These are phyloP conservation scores for Colletotrichum graminicola DNA, from an alignment of 2,329 filamentous ascomycete species.

Conservation along the genomic window DNA sequence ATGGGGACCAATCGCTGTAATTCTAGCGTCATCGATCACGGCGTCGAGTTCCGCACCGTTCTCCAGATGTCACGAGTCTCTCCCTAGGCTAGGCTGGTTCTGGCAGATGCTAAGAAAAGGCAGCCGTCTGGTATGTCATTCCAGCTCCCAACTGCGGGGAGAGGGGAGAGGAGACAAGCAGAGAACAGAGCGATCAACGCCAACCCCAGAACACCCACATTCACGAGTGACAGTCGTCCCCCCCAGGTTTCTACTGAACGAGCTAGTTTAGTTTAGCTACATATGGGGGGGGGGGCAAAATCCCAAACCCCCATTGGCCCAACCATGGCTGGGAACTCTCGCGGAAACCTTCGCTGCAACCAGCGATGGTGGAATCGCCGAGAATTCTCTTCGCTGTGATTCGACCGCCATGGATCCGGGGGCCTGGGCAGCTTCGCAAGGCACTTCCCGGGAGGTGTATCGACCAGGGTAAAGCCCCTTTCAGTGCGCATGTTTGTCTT, in stretches of 20 bases:
- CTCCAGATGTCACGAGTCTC: slow-evolving; percentile 9
- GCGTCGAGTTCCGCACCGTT: not conserved
- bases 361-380: slow-evolving; percentile 31
- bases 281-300: not conserved
- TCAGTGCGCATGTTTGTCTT: not conserved
- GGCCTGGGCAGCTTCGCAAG: not conserved
- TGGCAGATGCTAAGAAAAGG: slow-evolving; percentile 15
- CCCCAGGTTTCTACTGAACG: too few relatives aligned
- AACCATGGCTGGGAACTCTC: slow-evolving; percentile 24
- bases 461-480: slow-evolving; percentile 14
- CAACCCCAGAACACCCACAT: slow-evolving; percentile 30
- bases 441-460: slow-evolving; percentile 7
- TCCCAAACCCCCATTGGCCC: slow-evolving; percentile 24
- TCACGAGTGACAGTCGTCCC: slow-evolving; percentile 8
- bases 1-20: slow-evolving; percentile 28
- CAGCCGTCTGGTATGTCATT: not conserved
- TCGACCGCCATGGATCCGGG: slow-evolving; percentile 18
- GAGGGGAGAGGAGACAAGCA: not conserved
- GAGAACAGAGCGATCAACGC: not conserved
- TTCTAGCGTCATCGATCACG: not conserved
- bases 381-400: slow-evolving; percentile 27
- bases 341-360: slow-evolving; percentile 37
- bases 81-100: not conserved
- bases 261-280: too few relatives aligned
- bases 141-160: not conserved